phyloP scores from a whole-genome alignment of 176 grass and related monocot species.

The bread wheat (Triticum aestivum) region IWGSC_CS_RefSeq_v2.1 NC_057802.1:444525970-444526469 shows the following conservation, averaged over 20 bases:
- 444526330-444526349: neutral
- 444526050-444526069: constrained; percentile 67
- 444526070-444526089: constrained; percentile 60
- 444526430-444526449: neutral
- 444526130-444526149: constrained; percentile 55
- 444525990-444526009: constrained; percentile 84
- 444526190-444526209: neutral
- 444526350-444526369: neutral
- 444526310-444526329: no score
- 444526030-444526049: constrained; percentile 79
- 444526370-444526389: no score
- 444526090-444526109: constrained; percentile 70
- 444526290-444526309: neutral
- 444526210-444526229: neutral
- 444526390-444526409: no score
- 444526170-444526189: neutral
- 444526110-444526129: constrained; percentile 79
- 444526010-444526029: constrained; percentile 78
- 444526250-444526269: neutral
- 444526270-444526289: neutral
- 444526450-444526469: neutral
- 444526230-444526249: neutral
- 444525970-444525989: constrained; percentile 58
- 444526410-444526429: no score
- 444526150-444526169: constrained; percentile 60